A percentile compares a stretch with the other conserved stretches of the same genome.
Evolutionary conservation across 148 eudicot species (phyloP).

Genomic region (Bassia scoparia): DNA sequence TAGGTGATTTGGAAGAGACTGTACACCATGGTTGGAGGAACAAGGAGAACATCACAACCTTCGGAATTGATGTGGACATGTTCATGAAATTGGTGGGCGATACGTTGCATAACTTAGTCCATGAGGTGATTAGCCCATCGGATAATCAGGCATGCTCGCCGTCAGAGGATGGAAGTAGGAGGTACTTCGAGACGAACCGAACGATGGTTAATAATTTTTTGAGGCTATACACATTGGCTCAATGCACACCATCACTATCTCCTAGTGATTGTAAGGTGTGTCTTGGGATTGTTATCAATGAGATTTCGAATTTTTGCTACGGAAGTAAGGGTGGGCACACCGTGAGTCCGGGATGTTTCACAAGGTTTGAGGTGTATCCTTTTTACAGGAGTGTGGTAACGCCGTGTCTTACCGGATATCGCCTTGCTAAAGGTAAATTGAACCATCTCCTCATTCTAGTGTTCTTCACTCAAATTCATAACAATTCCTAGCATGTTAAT

Average conservation of each 20-base stretch:
- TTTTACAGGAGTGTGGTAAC: conserved; percentile 1
- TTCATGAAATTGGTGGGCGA: neutral
- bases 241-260: conserved; percentile 27
- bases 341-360: conserved; percentile 12
- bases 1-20: neutral
- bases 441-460: too few relatives aligned
- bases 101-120: neutral
- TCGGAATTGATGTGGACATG: neutral
- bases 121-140: too few relatives aligned
- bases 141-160: neutral
- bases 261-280: conserved; percentile 12
- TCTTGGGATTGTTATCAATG: neutral
- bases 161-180: neutral
- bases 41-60: neutral
- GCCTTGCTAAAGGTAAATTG: too few relatives aligned
- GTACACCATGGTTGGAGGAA: rapidly evolving
- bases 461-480: too few relatives aligned
- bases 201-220: neutral
- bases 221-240: conserved; percentile 20
- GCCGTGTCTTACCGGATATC: neutral
- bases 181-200: conserved; percentile 13
- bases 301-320: neutral
- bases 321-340: neutral
- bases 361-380: conserved; percentile 14
- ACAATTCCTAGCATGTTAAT: too few relatives aligned